Base-by-base conservation (phyloP, 208 protist genomes). In the Trypanosoma scelopori region DNA sequence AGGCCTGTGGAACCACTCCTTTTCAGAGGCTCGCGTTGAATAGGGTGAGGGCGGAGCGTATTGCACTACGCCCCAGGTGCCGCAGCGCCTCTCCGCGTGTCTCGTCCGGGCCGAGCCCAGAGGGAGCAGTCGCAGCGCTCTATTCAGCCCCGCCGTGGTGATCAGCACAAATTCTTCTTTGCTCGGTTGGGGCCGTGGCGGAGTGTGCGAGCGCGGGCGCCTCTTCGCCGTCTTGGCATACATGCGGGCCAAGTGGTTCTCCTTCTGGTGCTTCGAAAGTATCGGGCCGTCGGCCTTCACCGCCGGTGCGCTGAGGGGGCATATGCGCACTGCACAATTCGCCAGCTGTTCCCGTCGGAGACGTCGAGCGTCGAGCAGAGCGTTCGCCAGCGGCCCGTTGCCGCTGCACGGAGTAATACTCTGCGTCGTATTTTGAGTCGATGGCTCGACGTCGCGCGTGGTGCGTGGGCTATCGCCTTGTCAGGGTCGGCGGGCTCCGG, bases 21-120 rank as follows among this genome's bases (percentile, higher is more conserved):
- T n/a, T 74, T 4, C 23, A 5, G 28, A 79, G 9, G 43, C 74
- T 79, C 11, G 0, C 47, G 56, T 69, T 79, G 49, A 75, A 74
- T 12, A 74, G 42, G 2, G 13, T 3, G 18, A 79, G 47, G 6
- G 60, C 18, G 6, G 16, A 16, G 30, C 18, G 11, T 53, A 58
- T 65, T 2, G 43, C 56, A 1, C 15, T 4, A 3, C 20, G 13
- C 7, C 42, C 42, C 3, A 62, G 41, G 2, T 49, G 4, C 15
- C 30, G n/a, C 12, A 62, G 56, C 20, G 37, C 56, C 43, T 62
- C 56, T 9, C 56, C 5, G 25, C 51, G 41, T 3, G 51, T 62
- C 1, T 18, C n/a, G 30, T 62, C 56, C 6, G 37, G 39, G 56
- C 56, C 15, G 56, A 37, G 4, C 42, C 56, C 6, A 27, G n/a